A percentile compares a stretch with the other conserved stretches of the same genome.
Evolutionary conservation across 2,329 filamentous ascomycete genomes (phyloP).

Genomic region (Cladosporium velox): DNA sequence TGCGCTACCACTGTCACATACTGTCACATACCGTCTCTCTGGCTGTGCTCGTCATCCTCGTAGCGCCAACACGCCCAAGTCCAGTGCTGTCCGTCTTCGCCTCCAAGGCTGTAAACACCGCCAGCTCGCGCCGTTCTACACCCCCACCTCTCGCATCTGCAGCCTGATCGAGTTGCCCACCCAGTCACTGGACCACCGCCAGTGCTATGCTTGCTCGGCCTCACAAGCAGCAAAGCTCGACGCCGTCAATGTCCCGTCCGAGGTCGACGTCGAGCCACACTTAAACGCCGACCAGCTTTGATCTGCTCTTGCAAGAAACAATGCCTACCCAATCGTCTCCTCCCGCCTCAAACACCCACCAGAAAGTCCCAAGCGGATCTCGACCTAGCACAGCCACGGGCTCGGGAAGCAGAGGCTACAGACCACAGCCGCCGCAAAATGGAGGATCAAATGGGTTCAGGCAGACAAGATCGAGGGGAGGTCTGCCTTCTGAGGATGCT

Average conservation of each 20-base stretch:
- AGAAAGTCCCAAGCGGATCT: slow-evolving; percentile 11
- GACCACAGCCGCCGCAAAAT: slow-evolving; percentile 6
- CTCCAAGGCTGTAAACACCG: background rate
- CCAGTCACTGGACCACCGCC: slow-evolving; percentile 1
- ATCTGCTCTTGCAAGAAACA: background rate
- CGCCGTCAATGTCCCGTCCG: slow-evolving; percentile 17
- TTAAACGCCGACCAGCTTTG: background rate
- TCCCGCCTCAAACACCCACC: slow-evolving; percentile 12
- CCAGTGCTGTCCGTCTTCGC: background rate
- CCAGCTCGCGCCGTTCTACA: slow-evolving; percentile 1
- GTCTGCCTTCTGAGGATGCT: background rate
- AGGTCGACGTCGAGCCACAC: slow-evolving; percentile 14
- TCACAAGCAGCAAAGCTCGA: slow-evolving; percentile 13
- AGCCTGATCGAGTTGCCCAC: slow-evolving; percentile 1
- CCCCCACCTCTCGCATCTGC: background rate
- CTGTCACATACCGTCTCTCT: background rate
- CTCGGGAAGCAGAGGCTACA: slow-evolving; percentile 8
- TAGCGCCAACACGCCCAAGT: background rate
- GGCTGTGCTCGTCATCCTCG: background rate
- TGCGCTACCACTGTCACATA: slow-evolving; percentile 3
- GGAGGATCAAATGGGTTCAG: background rate
- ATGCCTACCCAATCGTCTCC: slow-evolving; percentile 18
- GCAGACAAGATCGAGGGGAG: slow-evolving; percentile 4
- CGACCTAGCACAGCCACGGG: background rate
- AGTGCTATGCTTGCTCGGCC: slow-evolving; percentile 19